These are phyloP conservation scores for Fraxinus albicans DNA, from an alignment of 305 asterid genomes.

Conservation along the genomic window DNA sequence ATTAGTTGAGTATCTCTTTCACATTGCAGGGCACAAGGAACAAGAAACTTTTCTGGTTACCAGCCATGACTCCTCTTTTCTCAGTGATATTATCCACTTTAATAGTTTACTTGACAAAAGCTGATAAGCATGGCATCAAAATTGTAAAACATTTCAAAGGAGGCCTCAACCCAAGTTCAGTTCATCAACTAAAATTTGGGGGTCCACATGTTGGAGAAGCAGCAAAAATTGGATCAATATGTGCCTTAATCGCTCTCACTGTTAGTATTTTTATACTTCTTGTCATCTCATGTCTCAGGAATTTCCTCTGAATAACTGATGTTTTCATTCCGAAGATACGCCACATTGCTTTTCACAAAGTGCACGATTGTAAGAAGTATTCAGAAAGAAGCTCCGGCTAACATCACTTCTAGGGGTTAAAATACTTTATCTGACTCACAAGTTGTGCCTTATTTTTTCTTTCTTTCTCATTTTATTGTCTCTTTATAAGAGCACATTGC, in stretches of 20 bases:
- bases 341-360: no score
- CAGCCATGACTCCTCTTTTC: slow-evolving; percentile 70
- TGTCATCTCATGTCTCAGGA: not conserved
- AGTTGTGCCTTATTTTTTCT: no score
- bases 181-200: slow-evolving; percentile 51
- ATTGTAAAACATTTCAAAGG: slow-evolving; percentile 75
- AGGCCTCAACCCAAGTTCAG: slow-evolving; percentile 64
- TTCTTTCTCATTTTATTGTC: no score
- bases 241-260: slow-evolving; percentile 72
- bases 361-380: no score
- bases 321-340: no score
- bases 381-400: no score
- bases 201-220: slow-evolving; percentile 50
- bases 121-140: slow-evolving; percentile 66
- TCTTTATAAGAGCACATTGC: no score
- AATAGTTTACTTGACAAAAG: slow-evolving; percentile 37
- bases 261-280: slow-evolving; percentile 29
- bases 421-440: no score
- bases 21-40: slow-evolving; percentile 28
- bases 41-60: slow-evolving; percentile 63
- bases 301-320: not conserved
- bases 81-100: slow-evolving; percentile 50
- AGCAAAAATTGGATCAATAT: slow-evolving; percentile 61
- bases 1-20: not conserved
- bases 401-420: no score